Evolutionary conservation across 306 rosid species (phyloP), one percentile per base, ranked within the genome.

Genomic region (Malus sieversii): DNA sequence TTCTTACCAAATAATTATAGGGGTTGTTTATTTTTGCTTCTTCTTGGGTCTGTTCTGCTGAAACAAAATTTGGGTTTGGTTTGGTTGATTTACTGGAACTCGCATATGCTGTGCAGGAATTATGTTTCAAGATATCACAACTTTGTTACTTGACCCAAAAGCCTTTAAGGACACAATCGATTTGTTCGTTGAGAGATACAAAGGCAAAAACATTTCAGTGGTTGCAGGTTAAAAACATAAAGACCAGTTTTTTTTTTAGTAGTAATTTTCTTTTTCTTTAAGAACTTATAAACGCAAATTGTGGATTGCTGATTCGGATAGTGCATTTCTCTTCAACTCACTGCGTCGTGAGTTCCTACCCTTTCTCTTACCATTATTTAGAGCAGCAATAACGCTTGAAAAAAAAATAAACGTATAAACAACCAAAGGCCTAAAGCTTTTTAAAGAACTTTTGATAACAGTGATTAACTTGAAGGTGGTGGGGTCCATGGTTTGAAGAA

Each of bases 91-190:
- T 72, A 23, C 18, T 67, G 29, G 55, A 68, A 68, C n/a, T 68
- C 35, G n/a, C 22, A 51, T 42, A 64, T 42, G 77, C 73, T 82
- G 79, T 84, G 62, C 92, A 95, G 97, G 97, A 75, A 92, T 95
- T 19, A 95, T 92, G 97, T 95, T 95, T 82, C 99, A 92, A 84
- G 97, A 95, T 78, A 92, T 95, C 44, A 95, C 98, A 1, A 92
- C 98, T 79, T 82, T 95, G 9, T 79, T 92, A 71, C 97, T 95
- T 18, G 91, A 95, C 63, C 96, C 97, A 25, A 92, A 89, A 78
- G 96, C 96, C 35, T 92, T 95, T 66, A 95, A 92, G 87, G 98
- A 92, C 86, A 86, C 97, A 10, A 79, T 92, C 52, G 98, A 95
- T 60, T 84, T 95, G 88, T 95, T 95, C 83, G 92, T 95, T 3